Evolutionary conservation across 192 early-diverging fungal genomes (phyloP).

Genomic region (Linnemannia hyalina): DNA sequence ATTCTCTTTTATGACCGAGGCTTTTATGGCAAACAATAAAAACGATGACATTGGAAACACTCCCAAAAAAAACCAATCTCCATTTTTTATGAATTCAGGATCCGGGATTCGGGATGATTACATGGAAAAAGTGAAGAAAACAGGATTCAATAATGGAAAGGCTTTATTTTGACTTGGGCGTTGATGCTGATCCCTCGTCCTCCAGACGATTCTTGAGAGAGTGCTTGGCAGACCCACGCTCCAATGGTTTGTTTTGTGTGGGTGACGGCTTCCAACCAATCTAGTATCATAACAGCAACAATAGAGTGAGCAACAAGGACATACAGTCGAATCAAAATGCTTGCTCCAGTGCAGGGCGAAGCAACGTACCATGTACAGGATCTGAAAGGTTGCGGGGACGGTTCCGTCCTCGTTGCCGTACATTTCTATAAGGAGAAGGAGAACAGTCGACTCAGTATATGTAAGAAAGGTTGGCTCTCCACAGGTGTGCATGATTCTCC

Average conservation of each 20-base stretch:
- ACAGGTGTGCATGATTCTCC: neutral
- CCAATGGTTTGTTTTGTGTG: conserved; percentile 85
- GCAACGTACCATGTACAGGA: conserved; percentile 68
- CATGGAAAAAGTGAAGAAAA: neutral
- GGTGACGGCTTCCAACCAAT: conserved; percentile 96
- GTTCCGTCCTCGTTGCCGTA: conserved; percentile 90
- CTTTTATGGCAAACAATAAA: conserved; percentile 43
- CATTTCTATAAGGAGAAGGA: conserved; percentile 68
- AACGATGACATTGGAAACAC: conserved; percentile 48
- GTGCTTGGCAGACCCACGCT: conserved; percentile 82
- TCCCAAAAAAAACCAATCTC: neutral
- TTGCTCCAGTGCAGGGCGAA: neutral
- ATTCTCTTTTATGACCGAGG: conserved; percentile 32
- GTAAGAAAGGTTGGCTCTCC: conserved; percentile 1
- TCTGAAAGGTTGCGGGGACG: conserved; percentile 95
- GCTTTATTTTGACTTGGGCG: conserved; percentile 19
- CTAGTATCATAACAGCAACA: conserved; percentile 45
- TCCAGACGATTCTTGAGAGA: conserved; percentile 82
- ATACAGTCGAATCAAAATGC: neutral
- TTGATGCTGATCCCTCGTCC: conserved; percentile 8
- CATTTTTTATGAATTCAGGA: neutral
- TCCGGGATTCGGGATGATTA: neutral
- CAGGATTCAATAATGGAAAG: neutral
- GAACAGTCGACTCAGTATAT: neutral
- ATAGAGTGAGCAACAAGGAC: conserved; percentile 44